Percentiles rank a stretch among this genome's conserved stretches.
phyloP scores from a whole-genome alignment of 148 eudicot species.

The Polygonum maritimum region DNA sequence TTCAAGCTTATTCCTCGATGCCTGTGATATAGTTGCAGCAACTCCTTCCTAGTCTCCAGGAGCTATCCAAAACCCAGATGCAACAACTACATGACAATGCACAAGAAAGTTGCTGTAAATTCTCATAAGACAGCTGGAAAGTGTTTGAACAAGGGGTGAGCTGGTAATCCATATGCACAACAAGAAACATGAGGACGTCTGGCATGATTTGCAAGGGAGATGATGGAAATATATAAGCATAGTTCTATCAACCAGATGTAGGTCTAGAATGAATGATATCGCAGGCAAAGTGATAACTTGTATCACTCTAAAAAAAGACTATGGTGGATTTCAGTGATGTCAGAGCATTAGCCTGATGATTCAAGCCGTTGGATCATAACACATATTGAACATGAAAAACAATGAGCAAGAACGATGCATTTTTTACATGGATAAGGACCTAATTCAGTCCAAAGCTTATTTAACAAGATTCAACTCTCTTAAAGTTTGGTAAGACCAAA shows the following conservation, averaged over 20 bases:
- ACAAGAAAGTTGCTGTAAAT: neutral
- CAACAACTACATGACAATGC: conserved; percentile 39
- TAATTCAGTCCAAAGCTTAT: neutral
- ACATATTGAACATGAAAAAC: neutral
- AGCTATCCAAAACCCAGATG: conserved; percentile 89
- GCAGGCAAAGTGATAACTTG: neutral
- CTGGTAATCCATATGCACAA: neutral
- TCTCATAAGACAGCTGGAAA: neutral
- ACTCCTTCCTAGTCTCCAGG: conserved; percentile 96
- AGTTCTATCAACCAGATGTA: neutral
- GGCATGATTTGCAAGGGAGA: neutral
- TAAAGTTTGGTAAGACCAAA: neutral
- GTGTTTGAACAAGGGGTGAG: neutral
- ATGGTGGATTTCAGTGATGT: neutral
- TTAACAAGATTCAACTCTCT: neutral
- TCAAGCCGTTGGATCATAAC: neutral
- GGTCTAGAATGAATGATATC: neutral
- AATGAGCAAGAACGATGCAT: neutral
- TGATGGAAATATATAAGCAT: neutral
- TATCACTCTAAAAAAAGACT: neutral
- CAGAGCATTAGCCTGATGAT: neutral
- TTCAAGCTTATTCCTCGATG: conserved; percentile 73
- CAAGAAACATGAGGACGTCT: neutral
- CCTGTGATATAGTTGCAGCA: conserved; percentile 82
- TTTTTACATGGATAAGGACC: neutral